A percentile compares a stretch with the other conserved stretches of the same genome.
Evolutionary conservation across 495 filamentous ascomycete species (phyloP).

Genomic region (Amniculicola lignicola): DNA sequence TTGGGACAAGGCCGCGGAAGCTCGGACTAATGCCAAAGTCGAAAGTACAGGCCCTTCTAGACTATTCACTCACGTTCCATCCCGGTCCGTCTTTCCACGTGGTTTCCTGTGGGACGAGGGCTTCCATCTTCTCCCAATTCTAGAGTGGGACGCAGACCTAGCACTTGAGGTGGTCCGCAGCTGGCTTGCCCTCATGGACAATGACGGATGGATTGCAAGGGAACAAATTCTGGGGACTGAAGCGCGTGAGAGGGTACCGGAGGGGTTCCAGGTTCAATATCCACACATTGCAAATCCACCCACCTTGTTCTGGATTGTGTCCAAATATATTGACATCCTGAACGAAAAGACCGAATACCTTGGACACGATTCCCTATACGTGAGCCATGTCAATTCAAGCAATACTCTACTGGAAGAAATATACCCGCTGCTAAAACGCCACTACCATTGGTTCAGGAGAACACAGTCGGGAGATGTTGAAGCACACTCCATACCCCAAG

Average conservation of each 20-base stretch:
- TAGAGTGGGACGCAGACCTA: slow-evolving; percentile 89
- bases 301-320: slow-evolving; percentile 66
- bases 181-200: slow-evolving; percentile 94
- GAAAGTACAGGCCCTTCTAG: slow-evolving; percentile 75
- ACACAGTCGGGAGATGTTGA: slow-evolving; percentile 89
- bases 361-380: slow-evolving; percentile 48
- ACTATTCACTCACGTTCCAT: slow-evolving; percentile 88
- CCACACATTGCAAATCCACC: slow-evolving; percentile 97
- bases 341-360: slow-evolving; percentile 3
- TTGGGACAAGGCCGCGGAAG: slow-evolving; percentile 88
- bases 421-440: slow-evolving; percentile 86
- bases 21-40: slow-evolving; percentile 62
- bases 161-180: slow-evolving; percentile 83
- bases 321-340: slow-evolving; percentile 64
- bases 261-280: slow-evolving; percentile 90
- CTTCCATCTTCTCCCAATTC: slow-evolving; percentile 87
- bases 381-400: slow-evolving; percentile 63
- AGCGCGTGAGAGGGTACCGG: slow-evolving; percentile 88
- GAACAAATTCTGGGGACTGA: slow-evolving; percentile 93
- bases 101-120: slow-evolving; percentile 98
- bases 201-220: slow-evolving; percentile 94
- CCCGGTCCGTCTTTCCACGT: slow-evolving; percentile 91
- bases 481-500: slow-evolving; percentile 79
- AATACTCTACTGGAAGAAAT: slow-evolving; percentile 70
- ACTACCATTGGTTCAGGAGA: slow-evolving; percentile 89